Base-by-base conservation (phyloP, 805 yeast species). In the Candida pini region DNA sequence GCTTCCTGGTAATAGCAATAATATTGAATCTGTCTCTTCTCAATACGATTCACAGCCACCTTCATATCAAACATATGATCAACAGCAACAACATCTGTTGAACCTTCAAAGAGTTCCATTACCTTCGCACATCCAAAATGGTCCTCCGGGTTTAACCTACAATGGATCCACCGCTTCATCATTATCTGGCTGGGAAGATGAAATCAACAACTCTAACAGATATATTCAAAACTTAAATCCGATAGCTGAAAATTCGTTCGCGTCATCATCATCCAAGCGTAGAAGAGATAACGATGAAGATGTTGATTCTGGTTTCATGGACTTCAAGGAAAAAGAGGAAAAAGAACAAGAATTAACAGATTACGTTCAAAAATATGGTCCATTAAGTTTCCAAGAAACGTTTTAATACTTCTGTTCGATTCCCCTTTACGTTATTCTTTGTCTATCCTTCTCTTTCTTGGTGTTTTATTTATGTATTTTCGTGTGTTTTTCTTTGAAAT, bases 301-400 rank as follows among this genome's bases (percentile, higher is more conserved):
- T 19, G 25, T 9, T 28, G 23, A 20, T 10, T 13, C 17, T 6
- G 25, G 15, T 15, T 3, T 26, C 16, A 6, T 17, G 10, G 10
- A 26, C 14, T 10, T 7, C 6, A 15, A 15, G 19, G 19, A 17
- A 5, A 6, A 10, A 14, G 26, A 25, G 16, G 10, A 19, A 9
- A 14, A 18, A 10, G 29, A 18, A 17, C 15, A 22, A 5, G 42
- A 41, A n/a, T 33, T 44, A 14, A 38, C 36, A 18, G 54, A 54
- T 30, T 66, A 55, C 40, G 47, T 55, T 28, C 44, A 45, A n/a
- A 56, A 54, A 31, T 68, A 71, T 42, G 78, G 77, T 12, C 59
- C 62, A 9, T 54, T 73, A 27, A 54, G 53, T 28, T 70, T 73
- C 41, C 52, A 68, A 42, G 78, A 72, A 40, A 75, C 71, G 25